phyloP scores from a whole-genome alignment of 2,329 filamentous ascomycete species.

The Fusarium falciforme region DNA sequence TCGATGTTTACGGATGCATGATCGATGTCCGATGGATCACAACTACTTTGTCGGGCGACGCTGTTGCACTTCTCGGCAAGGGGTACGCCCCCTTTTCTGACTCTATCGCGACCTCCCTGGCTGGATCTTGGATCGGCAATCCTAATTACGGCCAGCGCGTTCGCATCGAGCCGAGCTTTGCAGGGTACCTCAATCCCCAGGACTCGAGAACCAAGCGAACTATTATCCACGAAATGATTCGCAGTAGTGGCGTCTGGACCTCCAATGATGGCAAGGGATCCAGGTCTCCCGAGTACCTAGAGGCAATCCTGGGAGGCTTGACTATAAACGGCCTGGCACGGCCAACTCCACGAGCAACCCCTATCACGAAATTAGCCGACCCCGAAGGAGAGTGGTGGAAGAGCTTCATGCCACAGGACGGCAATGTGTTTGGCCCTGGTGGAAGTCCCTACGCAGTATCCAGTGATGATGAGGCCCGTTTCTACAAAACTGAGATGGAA shows the following conservation, averaged over 20 bases:
- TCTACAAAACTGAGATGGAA: constrained; percentile 29
- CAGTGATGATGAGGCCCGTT: background rate
- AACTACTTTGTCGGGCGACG: constrained; percentile 25
- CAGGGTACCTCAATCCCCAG: constrained; percentile 26
- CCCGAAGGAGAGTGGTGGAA: constrained; percentile 33
- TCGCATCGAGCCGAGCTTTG: constrained; percentile 25
- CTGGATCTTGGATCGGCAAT: constrained; percentile 30
- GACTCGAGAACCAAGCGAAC: constrained; percentile 12
- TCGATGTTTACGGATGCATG: constrained; percentile 37
- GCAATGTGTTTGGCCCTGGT: constrained; percentile 27
- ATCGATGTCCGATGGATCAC: constrained; percentile 31
- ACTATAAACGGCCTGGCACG: constrained; percentile 24
- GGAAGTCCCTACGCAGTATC: constrained; percentile 29
- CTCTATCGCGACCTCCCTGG: constrained; percentile 17
- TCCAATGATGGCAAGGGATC: constrained; percentile 7
- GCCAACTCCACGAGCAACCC: constrained; percentile 11
- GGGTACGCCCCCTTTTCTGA: constrained; percentile 30
- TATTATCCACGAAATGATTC: constrained; percentile 31
- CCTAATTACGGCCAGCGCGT: constrained; percentile 27
- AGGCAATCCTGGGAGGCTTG: constrained; percentile 26
- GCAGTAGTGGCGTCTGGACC: constrained; percentile 32
- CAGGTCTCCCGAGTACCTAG: constrained; percentile 18
- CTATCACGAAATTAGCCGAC: constrained; percentile 16
- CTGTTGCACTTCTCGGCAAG: constrained; percentile 27
- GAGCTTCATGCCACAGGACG: constrained; percentile 31